Conservation (phyloP, 192 early-diverging fungal species). For the Backusella morwellensis region DNA sequence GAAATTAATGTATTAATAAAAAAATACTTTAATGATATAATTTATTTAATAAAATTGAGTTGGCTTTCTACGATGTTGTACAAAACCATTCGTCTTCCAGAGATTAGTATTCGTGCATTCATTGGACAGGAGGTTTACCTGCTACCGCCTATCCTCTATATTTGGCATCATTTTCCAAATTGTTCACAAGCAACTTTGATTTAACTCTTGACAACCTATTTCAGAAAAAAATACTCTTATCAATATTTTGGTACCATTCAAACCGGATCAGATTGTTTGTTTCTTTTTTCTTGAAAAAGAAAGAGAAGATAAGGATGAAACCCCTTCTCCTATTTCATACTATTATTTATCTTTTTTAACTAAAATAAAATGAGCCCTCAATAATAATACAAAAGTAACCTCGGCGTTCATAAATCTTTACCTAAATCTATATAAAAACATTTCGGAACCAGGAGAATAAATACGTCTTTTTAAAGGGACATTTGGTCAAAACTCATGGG, state of each 20-base stretch:
- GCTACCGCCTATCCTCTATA: not conserved
- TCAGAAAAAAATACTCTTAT: not conserved
- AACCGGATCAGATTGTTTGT: not conserved
- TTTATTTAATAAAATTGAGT: not conserved
- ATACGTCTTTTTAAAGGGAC: not conserved
- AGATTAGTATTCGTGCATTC: not conserved
- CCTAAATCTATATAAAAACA: not conserved
- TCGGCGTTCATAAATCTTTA: not conserved
- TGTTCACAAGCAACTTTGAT: not conserved
- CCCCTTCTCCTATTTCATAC: not conserved
- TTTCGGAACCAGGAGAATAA: not conserved
- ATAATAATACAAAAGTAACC: not conserved
- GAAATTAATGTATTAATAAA: not conserved
- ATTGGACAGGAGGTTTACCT: not conserved
- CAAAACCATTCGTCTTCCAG: not conserved
- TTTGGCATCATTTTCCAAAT: not conserved
- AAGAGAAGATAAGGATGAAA: not conserved
- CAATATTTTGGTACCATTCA: not conserved
- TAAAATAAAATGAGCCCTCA: not conserved
- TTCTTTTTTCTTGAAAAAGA: not conserved
- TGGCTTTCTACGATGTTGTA: not conserved
- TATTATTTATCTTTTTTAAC: not conserved
- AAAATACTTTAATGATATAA: not conserved
- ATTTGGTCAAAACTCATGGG: not conserved
- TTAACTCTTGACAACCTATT: not conserved